phyloP scores from a whole-genome alignment of 2,329 filamentous ascomycete species.

The Didymella lethalis region DNA sequence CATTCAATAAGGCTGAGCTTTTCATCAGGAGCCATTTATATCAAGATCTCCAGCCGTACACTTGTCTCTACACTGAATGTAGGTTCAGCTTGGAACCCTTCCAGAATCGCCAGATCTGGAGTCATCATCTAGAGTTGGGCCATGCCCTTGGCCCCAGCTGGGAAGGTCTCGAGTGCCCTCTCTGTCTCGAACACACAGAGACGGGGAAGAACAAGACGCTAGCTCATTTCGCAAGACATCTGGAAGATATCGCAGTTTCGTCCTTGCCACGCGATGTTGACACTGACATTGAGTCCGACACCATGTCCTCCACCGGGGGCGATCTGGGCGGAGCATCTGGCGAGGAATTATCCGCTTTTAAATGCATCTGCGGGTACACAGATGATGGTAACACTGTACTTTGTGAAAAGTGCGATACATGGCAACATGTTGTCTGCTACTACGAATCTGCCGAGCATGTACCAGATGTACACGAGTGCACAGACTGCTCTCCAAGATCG shows the following conservation, averaged over 20 bases:
- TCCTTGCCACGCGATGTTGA: conserved; percentile 28
- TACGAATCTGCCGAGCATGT: neutral
- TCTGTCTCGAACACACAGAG: conserved; percentile 27
- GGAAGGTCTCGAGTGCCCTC: conserved; percentile 23
- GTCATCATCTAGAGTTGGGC: conserved; percentile 28
- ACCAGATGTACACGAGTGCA: neutral
- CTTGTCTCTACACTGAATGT: conserved; percentile 28
- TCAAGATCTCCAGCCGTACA: conserved; percentile 32
- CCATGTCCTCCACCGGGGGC: neutral
- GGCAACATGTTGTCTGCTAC: neutral
- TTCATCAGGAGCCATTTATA: conserved; percentile 33
- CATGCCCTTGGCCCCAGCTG: conserved; percentile 30
- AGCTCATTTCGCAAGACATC: conserved; percentile 31
- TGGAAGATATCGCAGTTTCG: conserved; percentile 36
- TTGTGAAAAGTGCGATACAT: neutral
- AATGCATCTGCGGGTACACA: neutral
- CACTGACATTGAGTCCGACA: conserved; percentile 26
- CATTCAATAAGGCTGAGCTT: neutral
- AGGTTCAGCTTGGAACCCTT: conserved; percentile 24
- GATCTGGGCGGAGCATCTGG: neutral
- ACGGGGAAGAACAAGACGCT: conserved; percentile 28
- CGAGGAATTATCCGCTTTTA: neutral
- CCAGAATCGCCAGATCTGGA: conserved; percentile 25
- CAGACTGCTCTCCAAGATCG: neutral
- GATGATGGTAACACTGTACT: neutral